Evolutionary conservation across 2,329 filamentous ascomycete genomes (phyloP).

Genomic region (Claviceps paspali): DNA sequence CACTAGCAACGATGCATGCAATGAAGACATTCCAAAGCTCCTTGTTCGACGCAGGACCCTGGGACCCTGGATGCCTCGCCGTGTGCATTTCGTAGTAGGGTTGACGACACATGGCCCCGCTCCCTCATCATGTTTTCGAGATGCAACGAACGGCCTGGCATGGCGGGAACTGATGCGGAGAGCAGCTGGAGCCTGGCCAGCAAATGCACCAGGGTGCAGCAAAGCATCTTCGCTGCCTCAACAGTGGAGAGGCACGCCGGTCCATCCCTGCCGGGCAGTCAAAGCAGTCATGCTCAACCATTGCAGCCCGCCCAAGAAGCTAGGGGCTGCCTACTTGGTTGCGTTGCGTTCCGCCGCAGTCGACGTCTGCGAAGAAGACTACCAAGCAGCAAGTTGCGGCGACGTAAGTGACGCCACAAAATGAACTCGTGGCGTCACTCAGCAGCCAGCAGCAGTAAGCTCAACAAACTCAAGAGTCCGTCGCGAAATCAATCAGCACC

Average conservation of each 20-base stretch:
- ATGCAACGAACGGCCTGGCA: conserved; percentile 1
- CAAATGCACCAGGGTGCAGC: conserved; percentile 2
- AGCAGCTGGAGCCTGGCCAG: not conserved
- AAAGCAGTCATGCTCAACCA: not conserved
- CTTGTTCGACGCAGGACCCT: conserved; percentile 5
- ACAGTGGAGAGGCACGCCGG: not conserved
- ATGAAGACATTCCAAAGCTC: conserved; percentile 6
- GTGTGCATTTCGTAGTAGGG: no score
- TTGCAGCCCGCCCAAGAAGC: no score
- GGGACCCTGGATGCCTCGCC: conserved; percentile 3
- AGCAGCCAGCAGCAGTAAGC: no score
- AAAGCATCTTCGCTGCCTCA: conserved; percentile 1
- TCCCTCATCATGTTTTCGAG: conserved; percentile 4
- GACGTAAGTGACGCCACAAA: no score
- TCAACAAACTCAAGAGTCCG: no score
- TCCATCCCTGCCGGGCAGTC: not conserved
- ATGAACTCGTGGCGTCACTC: no score
- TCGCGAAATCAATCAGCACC: no score
- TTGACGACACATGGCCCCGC: conserved; percentile 2
- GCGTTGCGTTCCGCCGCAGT: not conserved
- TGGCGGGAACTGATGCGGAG: conserved; percentile 2
- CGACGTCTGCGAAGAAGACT: no score
- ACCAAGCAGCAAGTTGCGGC: no score
- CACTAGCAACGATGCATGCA: conserved; percentile 2
- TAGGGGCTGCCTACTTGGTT: not conserved